Percentiles rank a stretch among this genome's conserved stretches.
These are phyloP conservation scores for Trametes polyzona DNA, from an alignment of 1,284 basidiomycete species.

Conservation along the genomic window DNA sequence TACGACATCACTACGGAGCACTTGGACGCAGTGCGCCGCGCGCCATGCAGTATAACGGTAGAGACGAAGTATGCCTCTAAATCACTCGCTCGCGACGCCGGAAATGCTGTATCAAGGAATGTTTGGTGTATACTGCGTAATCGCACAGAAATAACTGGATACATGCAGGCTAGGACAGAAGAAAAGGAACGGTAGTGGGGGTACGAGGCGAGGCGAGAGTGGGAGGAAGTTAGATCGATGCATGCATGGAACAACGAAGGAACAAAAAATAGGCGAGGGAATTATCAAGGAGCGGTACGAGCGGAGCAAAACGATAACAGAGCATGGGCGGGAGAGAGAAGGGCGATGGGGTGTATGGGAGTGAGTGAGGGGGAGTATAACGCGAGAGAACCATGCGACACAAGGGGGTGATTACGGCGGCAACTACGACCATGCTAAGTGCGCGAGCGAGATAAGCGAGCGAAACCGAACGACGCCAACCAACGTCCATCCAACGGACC, in stretches of 20 bases:
- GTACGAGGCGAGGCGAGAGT: no score
- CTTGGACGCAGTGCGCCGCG: no score
- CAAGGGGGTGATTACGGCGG: constrained; percentile 8
- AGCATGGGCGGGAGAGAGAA: constrained; percentile 13
- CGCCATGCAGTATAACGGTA: no score
- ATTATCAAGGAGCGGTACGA: constrained; percentile 32
- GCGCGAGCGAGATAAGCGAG: neutral
- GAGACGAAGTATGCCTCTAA: neutral
- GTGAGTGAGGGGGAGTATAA: no score
- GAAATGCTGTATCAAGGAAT: constrained; percentile 21
- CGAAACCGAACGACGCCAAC: no score
- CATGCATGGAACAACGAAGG: constrained; percentile 14
- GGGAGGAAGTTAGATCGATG: constrained; percentile 16
- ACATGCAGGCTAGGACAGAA: constrained; percentile 26
- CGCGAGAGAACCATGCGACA: constrained; percentile 10
- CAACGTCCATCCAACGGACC: constrained; percentile 16
- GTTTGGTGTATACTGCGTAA: constrained; percentile 28
- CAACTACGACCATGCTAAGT: constrained; percentile 14
- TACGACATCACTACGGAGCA: no score
- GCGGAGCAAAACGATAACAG: constrained; percentile 22
- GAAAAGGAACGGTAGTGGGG: constrained; percentile 9
- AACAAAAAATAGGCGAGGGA: constrained; percentile 17
- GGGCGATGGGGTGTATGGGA: neutral
- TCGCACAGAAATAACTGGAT: constrained; percentile 32
- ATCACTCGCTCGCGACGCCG: neutral